Base-by-base conservation (phyloP, 805 yeast species). In the Myxozyma sirexii region DNA sequence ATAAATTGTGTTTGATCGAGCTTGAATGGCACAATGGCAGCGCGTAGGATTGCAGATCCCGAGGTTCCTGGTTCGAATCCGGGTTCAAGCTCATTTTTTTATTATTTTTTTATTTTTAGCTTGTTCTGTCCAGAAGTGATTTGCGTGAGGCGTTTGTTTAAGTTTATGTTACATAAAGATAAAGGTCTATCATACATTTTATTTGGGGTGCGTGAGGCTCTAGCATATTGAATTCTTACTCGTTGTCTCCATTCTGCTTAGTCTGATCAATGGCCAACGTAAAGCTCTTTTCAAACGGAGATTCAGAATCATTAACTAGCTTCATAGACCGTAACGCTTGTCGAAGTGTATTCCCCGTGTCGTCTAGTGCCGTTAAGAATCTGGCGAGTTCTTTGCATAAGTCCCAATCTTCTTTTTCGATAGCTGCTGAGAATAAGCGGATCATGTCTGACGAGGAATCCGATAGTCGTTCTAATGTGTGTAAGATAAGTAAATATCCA, bases 401-500 rank as follows among this genome's bases (percentile, higher is more conserved):
- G 31, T 70, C 73, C 68, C 71, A 71, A 52, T 74, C 71, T 13
- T 69, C 70, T 23, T 65, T 65, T 19, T 67, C 71, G 46, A 69
- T 67, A 17, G 78, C 79, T 31, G 71, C 70, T 12, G 68, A 62
- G 60, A 75, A 71, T 45, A 76, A 67, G 15, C 64, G 62, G 12
- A 64, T 59, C 29, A 74, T 72, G 23, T 70, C 70, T 4, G 68
- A 62, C 10, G 68, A 59, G 17, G 68, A 65, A 29, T 68, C 67
- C 37, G 70, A 65, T 10, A 64, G 59, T 27, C 63, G 64, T 44
- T 73, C 72, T 57, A 70, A 60, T 12, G 68, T 71, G 44, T 77
- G 78, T 43, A 77, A 70, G 8, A 77, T 76, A 29, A 77, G 65
- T 26, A 77, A 65, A 49, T 71, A 76, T 43, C 77, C 79, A 17